Evolutionary conservation across 2,329 filamentous ascomycete genomes (phyloP).

Genomic region (Exutisphaerella laricina): DNA sequence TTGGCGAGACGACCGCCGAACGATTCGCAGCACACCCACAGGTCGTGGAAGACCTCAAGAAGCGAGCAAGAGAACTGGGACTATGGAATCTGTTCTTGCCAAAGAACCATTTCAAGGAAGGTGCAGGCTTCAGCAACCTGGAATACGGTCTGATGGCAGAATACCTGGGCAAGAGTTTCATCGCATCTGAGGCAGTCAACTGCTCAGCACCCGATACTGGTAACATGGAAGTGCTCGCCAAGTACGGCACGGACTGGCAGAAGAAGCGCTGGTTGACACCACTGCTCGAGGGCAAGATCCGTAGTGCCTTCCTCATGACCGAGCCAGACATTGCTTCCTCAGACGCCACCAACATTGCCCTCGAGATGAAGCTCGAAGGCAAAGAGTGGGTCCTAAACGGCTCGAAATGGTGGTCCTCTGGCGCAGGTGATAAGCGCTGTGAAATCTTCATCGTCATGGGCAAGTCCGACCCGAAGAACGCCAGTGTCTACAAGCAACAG

Average conservation of each 20-base stretch:
- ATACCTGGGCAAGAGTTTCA: constrained; percentile 77
- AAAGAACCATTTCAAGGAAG: constrained; percentile 91
- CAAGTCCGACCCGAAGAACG: constrained; percentile 73
- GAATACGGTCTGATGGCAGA: constrained; percentile 99
- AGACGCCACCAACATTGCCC: constrained; percentile 47
- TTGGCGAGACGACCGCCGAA: constrained; percentile 61
- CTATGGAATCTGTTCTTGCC: constrained; percentile 99
- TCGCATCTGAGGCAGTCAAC: constrained; percentile 87
- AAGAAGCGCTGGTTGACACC: constrained; percentile 48
- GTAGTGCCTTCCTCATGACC: constrained; percentile 44
- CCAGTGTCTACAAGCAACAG: constrained; percentile 79
- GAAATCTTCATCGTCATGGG: constrained; percentile 95
- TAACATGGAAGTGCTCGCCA: constrained; percentile 50
- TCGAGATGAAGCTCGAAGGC: constrained; percentile 76
- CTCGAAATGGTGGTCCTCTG: constrained; percentile 98
- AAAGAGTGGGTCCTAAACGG: constrained; percentile 90
- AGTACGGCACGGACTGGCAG: constrained; percentile 47
- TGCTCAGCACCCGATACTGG: constrained; percentile 46
- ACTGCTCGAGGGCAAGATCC: constrained; percentile 45
- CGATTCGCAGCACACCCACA: constrained; percentile 76
- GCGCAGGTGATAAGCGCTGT: constrained; percentile 88
- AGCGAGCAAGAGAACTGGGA: constrained; percentile 72
- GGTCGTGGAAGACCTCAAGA: constrained; percentile 85
- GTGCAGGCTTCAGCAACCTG: constrained; percentile 87
- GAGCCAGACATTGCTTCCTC: constrained; percentile 47